phyloP scores from a whole-genome alignment of 371 early-diverging fungal genomes.

The Mortierella sp. region DNA sequence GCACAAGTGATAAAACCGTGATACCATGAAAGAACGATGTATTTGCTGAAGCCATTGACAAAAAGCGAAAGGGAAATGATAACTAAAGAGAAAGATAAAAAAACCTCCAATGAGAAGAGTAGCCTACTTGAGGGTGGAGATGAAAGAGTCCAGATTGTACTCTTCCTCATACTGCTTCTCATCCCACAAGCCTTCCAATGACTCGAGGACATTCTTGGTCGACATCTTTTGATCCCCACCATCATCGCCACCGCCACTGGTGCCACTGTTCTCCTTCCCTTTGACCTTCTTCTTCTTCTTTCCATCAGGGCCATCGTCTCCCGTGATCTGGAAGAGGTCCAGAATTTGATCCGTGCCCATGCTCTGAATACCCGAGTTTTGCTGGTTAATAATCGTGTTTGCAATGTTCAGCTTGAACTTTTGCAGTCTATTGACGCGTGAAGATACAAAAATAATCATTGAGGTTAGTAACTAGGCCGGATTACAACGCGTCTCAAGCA shows the following conservation, averaged over 20 bases:
- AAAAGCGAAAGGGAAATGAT: neutral
- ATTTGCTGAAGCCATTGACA: too few species aligned
- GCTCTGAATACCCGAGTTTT: slow-evolving; percentile 92
- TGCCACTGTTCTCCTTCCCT: slow-evolving; percentile 27
- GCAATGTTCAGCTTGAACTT: slow-evolving; percentile 99
- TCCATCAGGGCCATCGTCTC: slow-evolving; percentile 54
- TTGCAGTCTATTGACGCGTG: slow-evolving; percentile 78
- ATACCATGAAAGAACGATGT: neutral
- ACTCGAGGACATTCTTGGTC: slow-evolving; percentile 87
- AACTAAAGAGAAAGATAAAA: neutral
- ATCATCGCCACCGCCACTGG: slow-evolving; percentile 11
- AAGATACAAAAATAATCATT: slow-evolving; percentile 1
- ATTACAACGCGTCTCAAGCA: neutral
- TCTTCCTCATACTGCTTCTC: slow-evolving; percentile 95
- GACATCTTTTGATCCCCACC: slow-evolving; percentile 62
- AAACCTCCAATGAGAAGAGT: neutral
- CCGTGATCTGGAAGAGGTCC: slow-evolving; percentile 87
- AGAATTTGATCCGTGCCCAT: slow-evolving; percentile 97
- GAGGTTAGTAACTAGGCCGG: neutral
- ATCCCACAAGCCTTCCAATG: slow-evolving; percentile 92
- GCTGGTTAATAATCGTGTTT: slow-evolving; percentile 97
- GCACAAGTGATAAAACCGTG: neutral
- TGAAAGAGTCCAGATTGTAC: slow-evolving; percentile 87
- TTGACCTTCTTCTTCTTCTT: slow-evolving; percentile 58
- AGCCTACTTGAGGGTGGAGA: slow-evolving; percentile 73